A percentile compares a stretch with the other conserved stretches of the same genome.
Evolutionary conservation across 768 basidiomycete species (phyloP).

Genomic region (Termitomyces sp.): DNA sequence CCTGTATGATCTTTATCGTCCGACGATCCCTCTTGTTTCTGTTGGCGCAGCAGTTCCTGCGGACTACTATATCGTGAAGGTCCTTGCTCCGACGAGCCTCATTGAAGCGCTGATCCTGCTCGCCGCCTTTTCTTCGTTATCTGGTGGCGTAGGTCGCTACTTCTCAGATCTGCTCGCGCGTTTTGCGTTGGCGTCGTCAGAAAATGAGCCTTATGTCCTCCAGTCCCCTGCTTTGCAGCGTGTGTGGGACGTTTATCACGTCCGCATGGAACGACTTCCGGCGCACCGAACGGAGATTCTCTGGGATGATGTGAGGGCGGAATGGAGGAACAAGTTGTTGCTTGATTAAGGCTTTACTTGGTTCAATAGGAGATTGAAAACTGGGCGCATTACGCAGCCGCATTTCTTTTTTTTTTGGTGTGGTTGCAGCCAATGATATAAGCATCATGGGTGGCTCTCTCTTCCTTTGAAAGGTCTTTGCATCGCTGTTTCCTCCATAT

Average conservation of each 20-base stretch:
- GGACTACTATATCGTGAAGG: background rate
- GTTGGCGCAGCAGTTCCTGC: background rate
- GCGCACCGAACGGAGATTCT: too few species aligned
- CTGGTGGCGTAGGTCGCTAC: background rate
- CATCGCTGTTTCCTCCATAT: too few species aligned
- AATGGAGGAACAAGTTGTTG: background rate
- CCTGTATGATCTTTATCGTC: background rate
- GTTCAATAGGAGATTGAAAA: too few species aligned
- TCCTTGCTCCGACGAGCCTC: background rate
- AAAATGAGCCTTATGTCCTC: background rate
- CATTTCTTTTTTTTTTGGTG: too few species aligned
- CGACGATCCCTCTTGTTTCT: background rate
- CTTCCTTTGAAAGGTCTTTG: too few species aligned
- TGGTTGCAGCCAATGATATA: too few species aligned
- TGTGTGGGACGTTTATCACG: background rate
- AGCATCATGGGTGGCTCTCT: too few species aligned
- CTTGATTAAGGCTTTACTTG: too few species aligned
- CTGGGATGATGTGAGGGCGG: too few species aligned
- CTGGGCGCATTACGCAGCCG: too few species aligned
- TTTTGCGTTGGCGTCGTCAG: background rate
- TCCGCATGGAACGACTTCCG: background rate
- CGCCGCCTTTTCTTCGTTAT: background rate
- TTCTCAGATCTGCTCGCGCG: background rate
- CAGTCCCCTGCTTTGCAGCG: background rate
- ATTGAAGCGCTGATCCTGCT: background rate